These are phyloP conservation scores for Thielaviopsis populi DNA, from an alignment of 2,329 filamentous ascomycete species.

Conservation along the genomic window DNA sequence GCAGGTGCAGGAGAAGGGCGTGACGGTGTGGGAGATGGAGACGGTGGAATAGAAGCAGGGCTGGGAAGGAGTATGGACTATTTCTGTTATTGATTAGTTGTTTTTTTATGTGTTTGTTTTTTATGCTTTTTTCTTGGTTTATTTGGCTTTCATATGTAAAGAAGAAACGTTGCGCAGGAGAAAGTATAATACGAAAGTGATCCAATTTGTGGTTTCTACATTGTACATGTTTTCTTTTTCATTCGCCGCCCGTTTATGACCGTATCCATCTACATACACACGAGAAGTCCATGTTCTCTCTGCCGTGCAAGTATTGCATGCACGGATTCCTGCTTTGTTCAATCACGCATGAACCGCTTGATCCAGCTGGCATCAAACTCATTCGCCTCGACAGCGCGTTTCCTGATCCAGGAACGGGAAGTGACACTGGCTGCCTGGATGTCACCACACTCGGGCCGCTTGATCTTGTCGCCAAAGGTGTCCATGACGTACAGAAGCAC, in stretches of 20 bases:
- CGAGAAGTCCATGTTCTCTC: no score
- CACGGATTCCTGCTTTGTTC: no score
- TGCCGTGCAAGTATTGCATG: no score
- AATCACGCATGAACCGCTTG: slow-evolving; percentile 30
- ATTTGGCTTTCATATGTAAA: not conserved
- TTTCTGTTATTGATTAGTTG: not conserved
- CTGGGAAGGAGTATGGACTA: not conserved
- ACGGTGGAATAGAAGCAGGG: slow-evolving; percentile 28
- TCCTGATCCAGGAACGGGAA: slow-evolving; percentile 10
- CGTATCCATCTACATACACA: no score
- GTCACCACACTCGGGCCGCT: slow-evolving; percentile 40
- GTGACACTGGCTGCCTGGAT: slow-evolving; percentile 25
- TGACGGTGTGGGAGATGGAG: slow-evolving; percentile 36
- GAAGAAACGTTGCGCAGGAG: not conserved
- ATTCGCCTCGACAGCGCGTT: slow-evolving; percentile 33
- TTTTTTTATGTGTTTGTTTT: not conserved
- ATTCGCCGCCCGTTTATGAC: not conserved
- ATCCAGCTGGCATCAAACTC: slow-evolving; percentile 32
- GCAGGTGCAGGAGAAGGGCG: slow-evolving; percentile 35
- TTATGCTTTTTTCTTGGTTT: not conserved
- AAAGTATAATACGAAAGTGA: not conserved
- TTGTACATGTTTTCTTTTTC: not conserved
- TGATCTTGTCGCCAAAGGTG: slow-evolving; percentile 41
- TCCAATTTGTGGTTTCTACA: not conserved
- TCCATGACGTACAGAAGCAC: slow-evolving; percentile 53